A percentile compares a stretch with the other conserved stretches of the same genome.
Conservation (phyloP, 768 basidiomycete genomes). For the Tephrocybe rancida region DNA sequence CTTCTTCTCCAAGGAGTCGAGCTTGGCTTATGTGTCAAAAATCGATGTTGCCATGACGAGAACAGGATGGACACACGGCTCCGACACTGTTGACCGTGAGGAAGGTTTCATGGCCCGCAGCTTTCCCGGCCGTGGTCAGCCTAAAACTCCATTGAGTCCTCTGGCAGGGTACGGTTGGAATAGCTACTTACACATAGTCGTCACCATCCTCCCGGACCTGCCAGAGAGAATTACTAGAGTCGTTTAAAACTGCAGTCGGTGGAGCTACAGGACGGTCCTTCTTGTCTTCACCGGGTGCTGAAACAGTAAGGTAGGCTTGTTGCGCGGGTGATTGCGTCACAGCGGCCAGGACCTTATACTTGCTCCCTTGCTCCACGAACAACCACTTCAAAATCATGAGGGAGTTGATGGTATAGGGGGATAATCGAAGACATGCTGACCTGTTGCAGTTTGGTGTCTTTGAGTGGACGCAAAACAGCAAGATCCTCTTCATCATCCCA, state of each 20-base stretch:
- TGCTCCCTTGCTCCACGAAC: too few species aligned
- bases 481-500: too few species aligned
- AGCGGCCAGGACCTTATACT: constrained; percentile 10
- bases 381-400: too few species aligned
- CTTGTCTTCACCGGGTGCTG: neutral
- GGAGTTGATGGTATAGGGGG: too few species aligned
- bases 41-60: neutral
- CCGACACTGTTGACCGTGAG: constrained; percentile 5
- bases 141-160: neutral
- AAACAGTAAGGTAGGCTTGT: neutral
- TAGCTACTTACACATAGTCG: constrained; percentile 1
- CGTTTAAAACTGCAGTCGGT: neutral
- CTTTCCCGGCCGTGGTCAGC: neutral
- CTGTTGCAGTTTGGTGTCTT: too few species aligned
- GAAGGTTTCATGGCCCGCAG: neutral
- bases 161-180: neutral
- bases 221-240: neutral
- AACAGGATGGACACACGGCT: constrained; percentile 1
- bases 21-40: neutral
- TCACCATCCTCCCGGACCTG: constrained; percentile 2
- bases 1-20: neutral
- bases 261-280: too few species aligned
- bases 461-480: too few species aligned
- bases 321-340: neutral
- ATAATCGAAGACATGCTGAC: too few species aligned